Base-by-base conservation (phyloP, 192 early-diverging fungal genomes). In the Entomortierella parvispora region DNA sequence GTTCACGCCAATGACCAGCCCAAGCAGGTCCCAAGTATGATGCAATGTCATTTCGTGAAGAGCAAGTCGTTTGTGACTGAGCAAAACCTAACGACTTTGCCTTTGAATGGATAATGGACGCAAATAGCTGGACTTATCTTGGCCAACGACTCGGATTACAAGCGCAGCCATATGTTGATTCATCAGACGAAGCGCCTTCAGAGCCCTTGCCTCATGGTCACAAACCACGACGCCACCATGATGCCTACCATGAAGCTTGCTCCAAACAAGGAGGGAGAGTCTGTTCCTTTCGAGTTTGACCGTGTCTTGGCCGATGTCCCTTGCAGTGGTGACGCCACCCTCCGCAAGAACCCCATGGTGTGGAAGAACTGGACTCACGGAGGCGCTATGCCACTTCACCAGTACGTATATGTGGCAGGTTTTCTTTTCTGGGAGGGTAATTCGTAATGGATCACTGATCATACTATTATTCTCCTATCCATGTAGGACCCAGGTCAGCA, bases 221-320 rank as follows among this genome's bases (percentile, higher is more conserved):
- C 96, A 10, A 97, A 99, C 82, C 97, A 99, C 79, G 94, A 97
- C 46, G 98, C 92, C 34, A 88, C 94, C 11, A 53, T 79, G 67
- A 72, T 58, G 52, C 62, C 62, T 10, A 48, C 54, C 0, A 65
- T 72, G 69, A 64, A 67, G 32, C 44, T 77, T 20, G 79, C 71
- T 3, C 62, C 68, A 43, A 72, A 70, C 61, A 60, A 65, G 33
- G 46, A 57, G 15, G 80, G 67, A 44, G 68, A 79, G 65, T 63
- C 80, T 62, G 61, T 72, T 68, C 59, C 83, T 2, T 81, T 96
- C 58, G 91, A 93, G 69, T 99, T 99, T 87, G 98, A 99, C 78
- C 90, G 97, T 54, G 95, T 99, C 49, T 86, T 99, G 40, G 92
- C 90, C 58, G 98, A 99, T 82, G 98, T 99, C 15, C 98, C 98